phyloP scores from a whole-genome alignment of 2,329 filamentous ascomycete genomes.

The Claviceps sp. region DNA sequence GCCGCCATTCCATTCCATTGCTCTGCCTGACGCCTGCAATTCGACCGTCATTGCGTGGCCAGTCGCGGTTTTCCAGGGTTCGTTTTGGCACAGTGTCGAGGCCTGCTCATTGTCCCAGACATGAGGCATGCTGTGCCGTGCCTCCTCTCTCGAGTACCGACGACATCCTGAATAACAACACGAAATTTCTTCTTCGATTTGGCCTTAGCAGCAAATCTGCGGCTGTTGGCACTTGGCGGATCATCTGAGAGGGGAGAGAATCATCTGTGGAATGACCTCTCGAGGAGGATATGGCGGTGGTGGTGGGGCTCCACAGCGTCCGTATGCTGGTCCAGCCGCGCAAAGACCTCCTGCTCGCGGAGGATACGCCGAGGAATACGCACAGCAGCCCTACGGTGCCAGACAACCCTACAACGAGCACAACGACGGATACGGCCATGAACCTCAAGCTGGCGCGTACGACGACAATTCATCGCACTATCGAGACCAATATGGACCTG shows the following conservation, averaged over 20 bases:
- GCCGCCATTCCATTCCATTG: too few species aligned
- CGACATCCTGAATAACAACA: not conserved
- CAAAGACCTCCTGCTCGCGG: conserved; percentile 24
- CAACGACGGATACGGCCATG: conserved; percentile 32
- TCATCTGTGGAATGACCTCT: conserved; percentile 32
- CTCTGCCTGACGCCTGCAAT: too few species aligned
- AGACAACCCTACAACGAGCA: conserved; percentile 32
- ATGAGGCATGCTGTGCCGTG: not conserved
- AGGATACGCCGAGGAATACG: conserved; percentile 18
- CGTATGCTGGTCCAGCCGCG: conserved; percentile 33
- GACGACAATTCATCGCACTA: conserved; percentile 18
- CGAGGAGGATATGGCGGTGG: conserved; percentile 28
- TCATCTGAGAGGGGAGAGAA: not conserved
- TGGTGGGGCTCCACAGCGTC: conserved; percentile 27
- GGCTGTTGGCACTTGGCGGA: not conserved
- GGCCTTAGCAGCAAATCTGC: not conserved
- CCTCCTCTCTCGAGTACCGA: not conserved
- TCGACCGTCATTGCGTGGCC: too few species aligned
- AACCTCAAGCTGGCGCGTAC: conserved; percentile 30
- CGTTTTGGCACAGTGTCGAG: too few species aligned
- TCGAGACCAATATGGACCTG: conserved; percentile 26
- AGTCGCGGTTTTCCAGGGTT: too few species aligned
- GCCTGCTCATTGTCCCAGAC: not conserved
- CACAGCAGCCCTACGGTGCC: conserved; percentile 21
- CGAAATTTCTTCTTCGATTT: not conserved